These are phyloP conservation scores for Trypanosoma scelopori DNA, from an alignment of 208 protist genomes.

Conservation along the genomic window DNA sequence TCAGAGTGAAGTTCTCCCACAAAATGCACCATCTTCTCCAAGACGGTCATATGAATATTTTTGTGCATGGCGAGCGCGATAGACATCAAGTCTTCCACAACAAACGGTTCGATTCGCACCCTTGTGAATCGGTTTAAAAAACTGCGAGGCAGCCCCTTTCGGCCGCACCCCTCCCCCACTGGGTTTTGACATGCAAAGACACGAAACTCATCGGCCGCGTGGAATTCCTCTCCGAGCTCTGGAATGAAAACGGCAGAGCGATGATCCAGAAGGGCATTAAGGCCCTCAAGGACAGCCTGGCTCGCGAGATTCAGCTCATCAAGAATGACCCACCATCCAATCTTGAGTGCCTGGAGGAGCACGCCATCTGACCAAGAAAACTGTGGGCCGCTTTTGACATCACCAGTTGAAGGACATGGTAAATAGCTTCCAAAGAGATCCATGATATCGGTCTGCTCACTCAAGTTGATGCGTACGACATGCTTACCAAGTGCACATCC, in stretches of 20 bases:
- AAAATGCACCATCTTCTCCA: conserved; percentile 95
- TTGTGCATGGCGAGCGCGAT: conserved; percentile 85
- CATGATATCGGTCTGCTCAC: conserved; percentile 99
- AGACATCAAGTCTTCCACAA: conserved; percentile 78
- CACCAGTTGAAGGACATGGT: conserved; percentile 36
- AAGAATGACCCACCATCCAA: conserved; percentile 99
- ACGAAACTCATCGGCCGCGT: conserved; percentile 90
- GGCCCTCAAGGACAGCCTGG: conserved; percentile 99
- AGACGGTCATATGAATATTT: conserved; percentile 54
- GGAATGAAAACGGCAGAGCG: conserved; percentile 93
- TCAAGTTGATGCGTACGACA: conserved; percentile 99
- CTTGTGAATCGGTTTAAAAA: conserved; percentile 99
- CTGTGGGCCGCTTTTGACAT: conserved; percentile 50
- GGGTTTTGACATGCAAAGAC: conserved; percentile 99
- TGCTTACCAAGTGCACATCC: conserved; percentile 84
- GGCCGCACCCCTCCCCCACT: conserved; percentile 96
- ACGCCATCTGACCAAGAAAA: conserved; percentile 99
- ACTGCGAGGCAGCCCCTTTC: conserved; percentile 99
- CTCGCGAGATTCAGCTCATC: conserved; percentile 99
- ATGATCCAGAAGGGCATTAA: conserved; percentile 99
- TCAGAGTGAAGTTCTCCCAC: conserved; percentile 89
- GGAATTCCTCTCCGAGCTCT: conserved; percentile 89
- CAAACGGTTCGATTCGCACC: conserved; percentile 94
- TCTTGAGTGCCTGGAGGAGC: conserved; percentile 95
- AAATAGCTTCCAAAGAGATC: conserved; percentile 95